phyloP scores from a whole-genome alignment of 768 basidiomycete species.

The Mycena metata region DNA sequence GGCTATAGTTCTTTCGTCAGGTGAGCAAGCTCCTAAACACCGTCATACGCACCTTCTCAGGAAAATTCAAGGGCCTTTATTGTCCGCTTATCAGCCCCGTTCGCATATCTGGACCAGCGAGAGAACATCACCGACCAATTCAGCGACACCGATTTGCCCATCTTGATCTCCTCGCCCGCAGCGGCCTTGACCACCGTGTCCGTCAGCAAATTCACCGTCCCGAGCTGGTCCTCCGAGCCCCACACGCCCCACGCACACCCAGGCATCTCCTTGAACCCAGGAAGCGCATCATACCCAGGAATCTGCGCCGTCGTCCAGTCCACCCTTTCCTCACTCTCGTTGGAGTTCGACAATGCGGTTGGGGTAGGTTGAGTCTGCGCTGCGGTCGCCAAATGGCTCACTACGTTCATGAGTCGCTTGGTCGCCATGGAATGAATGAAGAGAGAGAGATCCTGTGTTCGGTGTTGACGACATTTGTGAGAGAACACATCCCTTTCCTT shows the following conservation, averaged over 20 bases:
- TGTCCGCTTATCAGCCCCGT: neutral
- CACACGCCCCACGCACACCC: constrained; percentile 81
- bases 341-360: neutral
- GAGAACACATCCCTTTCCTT: constrained; percentile 8
- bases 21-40: neutral
- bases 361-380: neutral
- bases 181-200: constrained; percentile 71
- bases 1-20: constrained; percentile 55
- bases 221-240: constrained; percentile 75
- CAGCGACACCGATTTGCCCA: constrained; percentile 67
- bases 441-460: neutral
- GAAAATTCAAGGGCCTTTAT: constrained; percentile 75
- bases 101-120: neutral
- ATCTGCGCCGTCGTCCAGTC: constrained; percentile 35
- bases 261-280: constrained; percentile 61
- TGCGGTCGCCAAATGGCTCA: constrained; percentile 19
- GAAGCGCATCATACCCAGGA: constrained; percentile 46
- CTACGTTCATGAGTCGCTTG: constrained; percentile 30
- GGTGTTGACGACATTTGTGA: constrained; percentile 11
- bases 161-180: constrained; percentile 71
- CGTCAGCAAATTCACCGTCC: constrained; percentile 76
- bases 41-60: constrained; percentile 60
- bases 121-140: constrained; percentile 66
- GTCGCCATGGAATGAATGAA: constrained; percentile 29
- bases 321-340: neutral